Conservation (phyloP, 108 stramenopile genomes). For the Cyclotella sp. region DNA sequence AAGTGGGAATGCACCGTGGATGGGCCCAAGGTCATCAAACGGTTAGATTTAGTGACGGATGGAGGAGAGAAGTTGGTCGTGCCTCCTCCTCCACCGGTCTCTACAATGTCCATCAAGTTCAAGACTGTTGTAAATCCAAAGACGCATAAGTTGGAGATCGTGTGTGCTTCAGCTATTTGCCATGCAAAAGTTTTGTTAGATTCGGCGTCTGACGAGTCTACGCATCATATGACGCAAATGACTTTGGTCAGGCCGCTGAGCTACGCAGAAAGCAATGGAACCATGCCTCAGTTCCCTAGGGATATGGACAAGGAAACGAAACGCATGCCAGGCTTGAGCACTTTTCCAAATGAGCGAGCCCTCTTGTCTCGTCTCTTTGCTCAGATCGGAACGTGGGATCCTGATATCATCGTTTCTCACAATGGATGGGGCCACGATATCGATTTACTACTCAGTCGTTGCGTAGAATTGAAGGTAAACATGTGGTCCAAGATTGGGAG, state of each 20-base stretch:
- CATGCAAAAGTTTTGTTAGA: slow-evolving; percentile 89
- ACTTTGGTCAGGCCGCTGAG: slow-evolving; percentile 83
- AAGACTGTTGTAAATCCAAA: slow-evolving; percentile 97
- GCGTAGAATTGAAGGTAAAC: slow-evolving; percentile 85
- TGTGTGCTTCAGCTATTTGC: slow-evolving; percentile 90
- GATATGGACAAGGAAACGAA: slow-evolving; percentile 77
- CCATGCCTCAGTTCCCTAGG: slow-evolving; percentile 75
- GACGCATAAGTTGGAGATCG: slow-evolving; percentile 95
- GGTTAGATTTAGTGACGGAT: slow-evolving; percentile 56
- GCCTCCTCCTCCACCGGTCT: slow-evolving; percentile 83
- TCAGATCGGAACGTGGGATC: slow-evolving; percentile 93
- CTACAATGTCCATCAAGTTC: slow-evolving; percentile 89
- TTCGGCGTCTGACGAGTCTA: slow-evolving; percentile 66
- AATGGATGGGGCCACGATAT: slow-evolving; percentile 98
- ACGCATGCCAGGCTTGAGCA: slow-evolving; percentile 80
- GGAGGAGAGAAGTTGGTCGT: slow-evolving; percentile 40
- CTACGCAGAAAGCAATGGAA: slow-evolving; percentile 31
- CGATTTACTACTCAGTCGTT: slow-evolving; percentile 93
- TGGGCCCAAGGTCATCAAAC: slow-evolving; percentile 78
- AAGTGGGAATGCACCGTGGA: slow-evolving; percentile 86
- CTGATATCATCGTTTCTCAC: slow-evolving; percentile 97
- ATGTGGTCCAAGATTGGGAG: slow-evolving; percentile 97
- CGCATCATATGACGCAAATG: slow-evolving; percentile 71
- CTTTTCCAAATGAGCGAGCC: slow-evolving; percentile 92
- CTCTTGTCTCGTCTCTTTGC: slow-evolving; percentile 82